Conservation (phyloP, 352 stramenopile genomes). For the Phytophthora brassicae region DNA sequence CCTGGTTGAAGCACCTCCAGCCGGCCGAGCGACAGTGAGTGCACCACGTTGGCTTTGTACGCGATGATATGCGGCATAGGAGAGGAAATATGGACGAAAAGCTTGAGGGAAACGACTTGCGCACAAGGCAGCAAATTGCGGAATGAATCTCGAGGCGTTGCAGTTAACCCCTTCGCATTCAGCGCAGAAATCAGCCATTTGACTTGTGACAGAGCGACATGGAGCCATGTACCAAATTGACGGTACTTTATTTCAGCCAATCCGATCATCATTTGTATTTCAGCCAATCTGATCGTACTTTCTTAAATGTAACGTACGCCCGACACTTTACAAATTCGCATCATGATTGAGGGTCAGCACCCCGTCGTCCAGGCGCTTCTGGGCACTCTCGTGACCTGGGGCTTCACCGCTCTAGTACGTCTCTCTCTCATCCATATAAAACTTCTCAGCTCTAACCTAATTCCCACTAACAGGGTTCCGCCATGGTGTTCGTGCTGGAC, state of each 20-base stretch:
- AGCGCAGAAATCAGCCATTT: neutral
- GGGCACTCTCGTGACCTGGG: conserved; percentile 84
- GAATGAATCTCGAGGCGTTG: conserved; percentile 15
- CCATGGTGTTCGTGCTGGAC: conserved; percentile 83
- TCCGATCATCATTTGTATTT: too few relatives aligned
- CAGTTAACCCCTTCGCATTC: neutral
- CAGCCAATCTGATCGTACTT: too few relatives aligned
- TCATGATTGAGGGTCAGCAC: conserved; percentile 77
- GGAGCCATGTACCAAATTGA: too few relatives aligned
- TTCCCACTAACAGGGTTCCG: conserved; percentile 44
- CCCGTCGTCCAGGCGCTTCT: conserved; percentile 80
- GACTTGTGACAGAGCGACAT: too few relatives aligned
- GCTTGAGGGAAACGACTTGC: conserved; percentile 2
- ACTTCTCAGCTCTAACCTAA: too few relatives aligned
- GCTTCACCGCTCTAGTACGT: conserved; percentile 72
- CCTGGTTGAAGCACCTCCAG: conserved; percentile 27
- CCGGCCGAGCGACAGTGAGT: conserved; percentile 58
- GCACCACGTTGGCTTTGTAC: conserved; percentile 80
- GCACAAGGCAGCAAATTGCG: conserved; percentile 11
- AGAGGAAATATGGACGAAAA: neutral
- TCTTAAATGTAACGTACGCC: too few relatives aligned
- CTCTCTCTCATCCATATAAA: neutral
- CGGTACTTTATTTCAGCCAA: too few relatives aligned
- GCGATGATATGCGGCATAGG: conserved; percentile 42
- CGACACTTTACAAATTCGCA: too few relatives aligned